Conservation (phyloP, 192 early-diverging fungal genomes). For the Irineochytrium annulatum region DNA sequence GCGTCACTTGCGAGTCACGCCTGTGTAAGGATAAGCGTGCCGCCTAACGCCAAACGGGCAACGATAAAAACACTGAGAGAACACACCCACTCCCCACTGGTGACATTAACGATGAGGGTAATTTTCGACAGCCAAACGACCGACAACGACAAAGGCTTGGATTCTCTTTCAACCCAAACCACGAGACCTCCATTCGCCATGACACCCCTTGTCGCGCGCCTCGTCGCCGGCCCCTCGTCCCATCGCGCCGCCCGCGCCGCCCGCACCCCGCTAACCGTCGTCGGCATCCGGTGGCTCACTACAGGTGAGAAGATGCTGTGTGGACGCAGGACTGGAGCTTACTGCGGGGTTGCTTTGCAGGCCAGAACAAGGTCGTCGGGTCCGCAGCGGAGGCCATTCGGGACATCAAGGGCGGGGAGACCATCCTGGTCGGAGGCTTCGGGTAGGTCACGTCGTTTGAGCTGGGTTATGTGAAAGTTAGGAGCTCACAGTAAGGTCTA, state of each 20-base stretch:
- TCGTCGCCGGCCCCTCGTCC: not conserved
- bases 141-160: no score
- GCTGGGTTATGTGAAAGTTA: not conserved
- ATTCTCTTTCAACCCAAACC: no score
- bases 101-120: no score
- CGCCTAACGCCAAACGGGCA: no score
- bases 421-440: conserved; percentile 67
- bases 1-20: no score
- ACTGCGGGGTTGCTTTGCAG: conserved; percentile 4
- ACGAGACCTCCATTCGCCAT: no score
- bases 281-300: not conserved
- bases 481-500: not conserved
- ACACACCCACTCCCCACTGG: no score
- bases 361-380: conserved; percentile 48
- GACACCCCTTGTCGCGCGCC: not conserved
- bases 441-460: conserved; percentile 22
- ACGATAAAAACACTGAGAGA: no score
- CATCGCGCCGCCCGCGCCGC: not conserved
- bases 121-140: no score
- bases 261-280: not conserved
- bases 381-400: conserved; percentile 57
- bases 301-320: not conserved
- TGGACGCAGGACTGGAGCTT: not conserved
- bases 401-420: conserved; percentile 35
- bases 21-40: no score